Percentiles rank a stretch among this genome's conserved stretches.
These are phyloP conservation scores for Xylaria arbuscula DNA, from an alignment of 2,329 filamentous ascomycete species.

Conservation along the genomic window DNA sequence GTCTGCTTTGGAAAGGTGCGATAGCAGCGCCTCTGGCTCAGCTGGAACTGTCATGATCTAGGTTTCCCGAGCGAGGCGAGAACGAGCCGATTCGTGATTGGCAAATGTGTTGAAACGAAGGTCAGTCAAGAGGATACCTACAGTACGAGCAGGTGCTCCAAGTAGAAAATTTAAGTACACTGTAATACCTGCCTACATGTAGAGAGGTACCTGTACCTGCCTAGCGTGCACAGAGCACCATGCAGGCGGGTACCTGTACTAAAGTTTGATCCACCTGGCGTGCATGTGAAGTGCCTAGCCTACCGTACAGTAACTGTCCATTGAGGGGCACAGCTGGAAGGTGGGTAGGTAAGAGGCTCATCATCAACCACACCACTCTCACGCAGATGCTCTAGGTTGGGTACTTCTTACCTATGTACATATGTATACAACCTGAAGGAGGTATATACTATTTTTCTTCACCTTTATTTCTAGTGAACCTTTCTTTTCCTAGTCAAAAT, in stretches of 20 bases:
- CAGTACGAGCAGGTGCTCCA: slow-evolving; percentile 22
- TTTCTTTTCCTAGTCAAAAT: too few relatives aligned
- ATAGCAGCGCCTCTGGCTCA: slow-evolving; percentile 65
- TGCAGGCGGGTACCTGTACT: slow-evolving; percentile 6
- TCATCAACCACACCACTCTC: neutral
- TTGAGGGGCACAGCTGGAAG: slow-evolving; percentile 1
- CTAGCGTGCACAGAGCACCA: neutral
- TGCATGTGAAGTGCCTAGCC: neutral
- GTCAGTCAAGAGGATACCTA: neutral
- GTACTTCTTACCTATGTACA: too few relatives aligned
- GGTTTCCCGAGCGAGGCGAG: neutral
- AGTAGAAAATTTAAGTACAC: slow-evolving; percentile 30
- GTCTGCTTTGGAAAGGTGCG: slow-evolving; percentile 76
- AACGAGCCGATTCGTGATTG: slow-evolving; percentile 1
- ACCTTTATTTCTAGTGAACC: neutral
- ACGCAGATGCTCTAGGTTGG: too few relatives aligned
- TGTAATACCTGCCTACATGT: too few relatives aligned
- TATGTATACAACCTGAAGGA: too few relatives aligned
- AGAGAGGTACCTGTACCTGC: neutral
- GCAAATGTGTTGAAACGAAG: slow-evolving; percentile 1
- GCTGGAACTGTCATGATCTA: slow-evolving; percentile 58
- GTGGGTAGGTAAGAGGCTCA: slow-evolving; percentile 20
- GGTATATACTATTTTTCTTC: neutral
- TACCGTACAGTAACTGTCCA: too few relatives aligned
- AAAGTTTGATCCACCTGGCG: neutral